phyloP scores from a whole-genome alignment of 179 eudicot species.

The Actinidia arguta region DNA sequence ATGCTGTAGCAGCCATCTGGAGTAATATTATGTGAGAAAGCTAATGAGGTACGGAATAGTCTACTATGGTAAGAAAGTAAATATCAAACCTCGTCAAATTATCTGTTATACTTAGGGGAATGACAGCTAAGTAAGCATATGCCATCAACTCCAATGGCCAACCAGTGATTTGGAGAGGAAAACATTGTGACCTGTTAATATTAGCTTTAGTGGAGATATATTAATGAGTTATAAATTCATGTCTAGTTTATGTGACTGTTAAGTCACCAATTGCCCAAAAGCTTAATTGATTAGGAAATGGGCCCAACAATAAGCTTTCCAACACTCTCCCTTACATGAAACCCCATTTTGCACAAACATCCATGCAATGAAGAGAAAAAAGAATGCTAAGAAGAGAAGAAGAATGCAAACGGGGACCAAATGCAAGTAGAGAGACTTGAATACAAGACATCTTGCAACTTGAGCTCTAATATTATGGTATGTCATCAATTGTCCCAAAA shows the following conservation, averaged over 20 bases:
- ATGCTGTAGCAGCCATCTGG: constrained; percentile 95
- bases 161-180: constrained; percentile 88
- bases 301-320: too few species aligned
- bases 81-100: constrained; percentile 71
- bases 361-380: too few species aligned
- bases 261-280: too few species aligned
- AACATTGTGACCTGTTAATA: constrained; percentile 69
- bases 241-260: neutral
- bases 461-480: too few species aligned
- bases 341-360: too few species aligned
- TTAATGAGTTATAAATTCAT: neutral
- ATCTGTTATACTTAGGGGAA: constrained; percentile 76
- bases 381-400: too few species aligned
- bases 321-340: too few species aligned
- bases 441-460: too few species aligned
- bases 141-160: constrained; percentile 98
- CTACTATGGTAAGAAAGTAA: neutral
- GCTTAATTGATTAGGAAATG: too few species aligned
- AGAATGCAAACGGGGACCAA: too few species aligned
- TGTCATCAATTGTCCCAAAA: too few species aligned
- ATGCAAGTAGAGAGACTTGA: too few species aligned
- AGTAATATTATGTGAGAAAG: constrained; percentile 20
- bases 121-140: constrained; percentile 85
- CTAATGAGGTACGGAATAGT: neutral
- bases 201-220: constrained; percentile 1